Percentiles rank a stretch among this genome's conserved stretches.
Evolutionary conservation across 768 basidiomycete species (phyloP).

Genomic region (Mycena alexandri): DNA sequence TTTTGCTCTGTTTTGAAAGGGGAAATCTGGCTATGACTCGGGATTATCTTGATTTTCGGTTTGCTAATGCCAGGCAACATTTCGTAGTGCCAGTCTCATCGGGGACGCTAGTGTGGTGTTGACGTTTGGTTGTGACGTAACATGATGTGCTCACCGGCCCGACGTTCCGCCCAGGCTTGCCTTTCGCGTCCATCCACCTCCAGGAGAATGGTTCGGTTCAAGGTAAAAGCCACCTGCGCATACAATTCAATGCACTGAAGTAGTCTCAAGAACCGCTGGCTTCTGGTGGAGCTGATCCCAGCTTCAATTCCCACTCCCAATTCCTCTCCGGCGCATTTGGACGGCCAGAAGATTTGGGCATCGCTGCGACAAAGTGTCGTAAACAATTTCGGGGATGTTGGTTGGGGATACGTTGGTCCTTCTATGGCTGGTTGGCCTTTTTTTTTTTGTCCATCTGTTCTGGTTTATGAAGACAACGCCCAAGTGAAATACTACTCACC

Average conservation of each 20-base stretch:
- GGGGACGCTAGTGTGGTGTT: no score
- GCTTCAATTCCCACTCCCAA: slow-evolving; percentile 47
- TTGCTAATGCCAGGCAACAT: no score
- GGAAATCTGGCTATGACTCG: no score
- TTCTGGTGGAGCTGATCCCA: slow-evolving; percentile 86
- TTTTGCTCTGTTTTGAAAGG: no score
- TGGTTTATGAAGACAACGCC: slow-evolving; percentile 5
- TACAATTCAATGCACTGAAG: not conserved
- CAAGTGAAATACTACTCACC: slow-evolving; percentile 94
- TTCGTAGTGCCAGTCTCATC: no score
- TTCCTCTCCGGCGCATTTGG: slow-evolving; percentile 48
- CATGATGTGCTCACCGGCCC: no score
- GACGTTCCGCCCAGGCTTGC: no score
- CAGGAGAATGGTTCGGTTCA: slow-evolving; percentile 76
- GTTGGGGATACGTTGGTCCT: slow-evolving; percentile 85
- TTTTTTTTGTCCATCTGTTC: not conserved
- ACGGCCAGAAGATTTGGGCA: slow-evolving; percentile 74
- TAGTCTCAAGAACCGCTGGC: slow-evolving; percentile 80
- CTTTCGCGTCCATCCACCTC: no score
- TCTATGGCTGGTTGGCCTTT: slow-evolving; percentile 73
- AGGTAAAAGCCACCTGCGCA: slow-evolving; percentile 52
- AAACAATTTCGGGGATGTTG: slow-evolving; percentile 84
- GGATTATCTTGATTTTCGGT: no score
- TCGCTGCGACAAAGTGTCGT: slow-evolving; percentile 79
- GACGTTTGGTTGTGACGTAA: no score